Base-by-base conservation (phyloP, 106 monocot genomes). In the Vanilla planifolia region DNA sequence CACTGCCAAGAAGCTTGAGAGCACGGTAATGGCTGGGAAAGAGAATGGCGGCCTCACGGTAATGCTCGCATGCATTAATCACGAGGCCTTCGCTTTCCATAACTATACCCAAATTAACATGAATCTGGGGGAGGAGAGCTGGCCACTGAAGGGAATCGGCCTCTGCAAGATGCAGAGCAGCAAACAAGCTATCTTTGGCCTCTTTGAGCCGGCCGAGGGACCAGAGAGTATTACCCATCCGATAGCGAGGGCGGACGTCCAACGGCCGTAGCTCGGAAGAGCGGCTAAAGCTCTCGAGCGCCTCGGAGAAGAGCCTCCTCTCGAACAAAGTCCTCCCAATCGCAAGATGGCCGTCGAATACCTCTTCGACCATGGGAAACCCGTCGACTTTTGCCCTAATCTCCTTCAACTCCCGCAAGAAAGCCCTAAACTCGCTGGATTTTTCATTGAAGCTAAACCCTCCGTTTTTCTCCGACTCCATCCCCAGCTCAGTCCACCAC, bases 41-140 rank as follows among this genome's bases (percentile, higher is more conserved):
- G 8, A 77, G 66, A 30, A 65, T 64, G 2, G 66, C 71, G 16
- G 77, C 77, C 19, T 66, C 65, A 2, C 66, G 70, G 43, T 76
- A 76, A n/a, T 76, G 76, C 59, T 76, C 76, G 10, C 65, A 51
- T 0, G 76, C 76, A 45, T 65, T 70, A 70, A 76, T 60, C 51
- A 76, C 11, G 11, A 76, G 43, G 19, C 76, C 70, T 43, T 76
- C 65, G 1, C 33, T 43, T 53, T 76, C 76, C 65, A 76, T 50
- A 11, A 48, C 19, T 15, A 70, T 65, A 5, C 76, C 76, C 33
- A 76, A 43, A 53, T 76, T 76, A 23, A 76, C 64, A 15, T 65
- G 76, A n/a, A 76, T 65, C 43, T 76, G 76, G 8, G 76, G 76
- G 15, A 76, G 60, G 20, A 76, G 57, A 17, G 55, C 37, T 13